Evolutionary conservation across 1,139 yeast species (phyloP), one percentile per base, ranked within the genome.

Genomic region (Magnusiomyces clavatus): DNA sequence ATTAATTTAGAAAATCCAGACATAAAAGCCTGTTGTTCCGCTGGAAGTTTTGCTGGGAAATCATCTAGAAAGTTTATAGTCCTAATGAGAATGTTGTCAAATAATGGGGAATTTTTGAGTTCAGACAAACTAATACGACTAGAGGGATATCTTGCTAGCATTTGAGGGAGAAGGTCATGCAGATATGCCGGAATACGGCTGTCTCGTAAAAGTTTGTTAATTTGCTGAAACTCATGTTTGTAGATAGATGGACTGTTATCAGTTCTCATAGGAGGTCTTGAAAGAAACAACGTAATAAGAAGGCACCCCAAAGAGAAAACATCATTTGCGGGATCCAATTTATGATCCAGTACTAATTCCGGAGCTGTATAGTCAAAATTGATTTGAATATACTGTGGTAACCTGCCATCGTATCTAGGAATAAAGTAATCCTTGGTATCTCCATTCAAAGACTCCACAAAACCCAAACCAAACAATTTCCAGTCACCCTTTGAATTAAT

Each of bases 401-500:
- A 77, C 50, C 92, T 71, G 2, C 90, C 83, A 58, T 86, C 88
- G 57, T 78, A 77, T 49, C 81, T 80, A 66, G 83, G 82, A 49
- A 83, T 69, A 59, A 74, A 82, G 59, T 72, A 82, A 52, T 78
- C 82, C 39, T 55, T 60, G 17, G 20, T 35, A 10, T 14, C 17
- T 3, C 31, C 38, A 13, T 10, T 35, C 20, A 35, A 43, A 14
- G 50, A 19, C 46, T 65, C 65, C 31, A 86, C 66, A 60, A 84
- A 84, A 48, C 78, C 78, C 57, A 86, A 76, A 0, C 97, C 97
- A 8, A 85, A 78, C 2, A 92, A 67, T 67, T 90, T 92, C 97
- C 97, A 94, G 68, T 92, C 98, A 1, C 95, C 94, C 59, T 85
- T 89, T 43, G 80, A 82, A 58, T 86, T 90, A 29, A 92, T 77